phyloP scores from a whole-genome alignment of 805 yeast genomes.

The Pichia paraexigua region DNA sequence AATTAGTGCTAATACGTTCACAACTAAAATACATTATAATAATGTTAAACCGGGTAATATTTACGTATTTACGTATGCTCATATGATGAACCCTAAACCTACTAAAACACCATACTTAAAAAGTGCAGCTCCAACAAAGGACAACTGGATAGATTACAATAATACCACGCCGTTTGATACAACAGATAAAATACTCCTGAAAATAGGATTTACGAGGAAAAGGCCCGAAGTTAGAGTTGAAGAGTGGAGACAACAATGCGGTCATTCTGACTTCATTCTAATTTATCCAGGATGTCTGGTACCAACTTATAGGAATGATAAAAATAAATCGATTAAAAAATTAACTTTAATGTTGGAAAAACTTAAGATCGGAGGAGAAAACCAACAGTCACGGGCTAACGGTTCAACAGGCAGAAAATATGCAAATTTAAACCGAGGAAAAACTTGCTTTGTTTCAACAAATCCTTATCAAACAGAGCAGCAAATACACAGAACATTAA shows the following conservation, averaged over 20 bases:
- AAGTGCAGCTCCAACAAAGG: constrained; percentile 24
- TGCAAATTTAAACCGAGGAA: constrained; percentile 3
- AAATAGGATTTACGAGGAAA: constrained; percentile 48
- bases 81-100: constrained; percentile 27
- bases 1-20: background rate
- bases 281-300: constrained; percentile 27
- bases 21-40: background rate
- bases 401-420: constrained; percentile 2
- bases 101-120: constrained; percentile 31
- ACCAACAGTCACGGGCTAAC: background rate
- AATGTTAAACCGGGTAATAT: constrained; percentile 33
- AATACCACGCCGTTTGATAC: constrained; percentile 32
- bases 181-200: constrained; percentile 34
- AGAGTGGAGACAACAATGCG: constrained; percentile 49
- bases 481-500: constrained; percentile 33
- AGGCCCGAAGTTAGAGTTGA: constrained; percentile 33
- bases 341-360: background rate
- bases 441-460: constrained; percentile 31
- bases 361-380: background rate
- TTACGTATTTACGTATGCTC: constrained; percentile 42
- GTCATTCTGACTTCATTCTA: constrained; percentile 33
- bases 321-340: background rate
- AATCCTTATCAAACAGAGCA: constrained; percentile 33
- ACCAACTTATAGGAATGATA: background rate
- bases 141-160: constrained; percentile 12